A percentile compares a stretch with the other conserved stretches of the same genome.
Conservation (phyloP, 306 rosid species). For the Bauhinia variegata region DNA sequence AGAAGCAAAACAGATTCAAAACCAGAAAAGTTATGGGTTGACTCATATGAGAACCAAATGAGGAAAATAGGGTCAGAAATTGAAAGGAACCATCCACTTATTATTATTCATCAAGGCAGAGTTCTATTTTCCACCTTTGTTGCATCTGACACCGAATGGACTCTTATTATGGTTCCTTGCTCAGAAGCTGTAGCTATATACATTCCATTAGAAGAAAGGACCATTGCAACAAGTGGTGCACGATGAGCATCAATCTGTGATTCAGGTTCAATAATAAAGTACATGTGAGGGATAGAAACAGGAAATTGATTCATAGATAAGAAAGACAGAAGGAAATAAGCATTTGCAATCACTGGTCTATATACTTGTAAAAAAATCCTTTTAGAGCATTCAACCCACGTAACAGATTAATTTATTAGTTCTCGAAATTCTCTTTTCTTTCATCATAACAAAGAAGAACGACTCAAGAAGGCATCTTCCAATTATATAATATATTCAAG, state of each 20-base stretch:
- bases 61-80: constrained; percentile 1
- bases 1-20: no score
- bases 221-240: constrained; percentile 79
- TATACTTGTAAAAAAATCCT: constrained; percentile 5
- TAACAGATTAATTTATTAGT: constrained; percentile 8
- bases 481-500: neutral
- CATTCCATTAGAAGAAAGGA: constrained; percentile 81
- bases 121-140: constrained; percentile 65
- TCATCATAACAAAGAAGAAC: constrained; percentile 12
- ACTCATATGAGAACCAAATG: neutral
- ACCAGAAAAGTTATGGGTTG: neutral
- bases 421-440: constrained; percentile 9
- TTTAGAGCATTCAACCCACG: constrained; percentile 31
- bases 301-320: constrained; percentile 1
- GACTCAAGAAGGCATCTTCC: constrained; percentile 12
- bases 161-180: constrained; percentile 93
- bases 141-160: constrained; percentile 88
- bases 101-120: constrained; percentile 21
- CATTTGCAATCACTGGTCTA: constrained; percentile 14
- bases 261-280: constrained; percentile 30
- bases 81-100: neutral
- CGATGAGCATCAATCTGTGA: constrained; percentile 91
- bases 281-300: constrained; percentile 9
- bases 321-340: neutral
- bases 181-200: constrained; percentile 97